phyloP scores from a whole-genome alignment of 2,329 filamentous ascomycete species.

The Sordariomycetes sp. region DNA sequence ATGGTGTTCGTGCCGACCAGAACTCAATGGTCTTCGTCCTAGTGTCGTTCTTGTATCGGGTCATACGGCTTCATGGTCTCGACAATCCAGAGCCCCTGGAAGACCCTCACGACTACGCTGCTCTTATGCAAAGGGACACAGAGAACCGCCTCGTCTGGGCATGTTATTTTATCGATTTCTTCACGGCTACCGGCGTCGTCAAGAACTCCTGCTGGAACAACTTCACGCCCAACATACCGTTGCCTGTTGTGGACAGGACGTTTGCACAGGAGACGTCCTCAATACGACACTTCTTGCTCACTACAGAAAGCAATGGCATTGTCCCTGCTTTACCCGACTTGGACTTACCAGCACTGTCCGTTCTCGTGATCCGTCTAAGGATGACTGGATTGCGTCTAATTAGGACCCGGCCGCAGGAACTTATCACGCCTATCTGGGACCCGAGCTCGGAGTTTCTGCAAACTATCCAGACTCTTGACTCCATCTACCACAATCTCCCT shows the following conservation, averaged over 20 bases:
- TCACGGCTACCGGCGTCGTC: slow-evolving; percentile 10
- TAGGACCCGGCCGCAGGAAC: slow-evolving; percentile 6
- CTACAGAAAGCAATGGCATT: slow-evolving; percentile 8
- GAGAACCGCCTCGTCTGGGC: slow-evolving; percentile 14
- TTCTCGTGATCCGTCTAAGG: slow-evolving; percentile 10
- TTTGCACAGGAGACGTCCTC: slow-evolving; percentile 7
- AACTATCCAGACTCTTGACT: slow-evolving; percentile 11
- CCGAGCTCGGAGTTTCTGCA: slow-evolving; percentile 8
- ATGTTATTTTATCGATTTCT: slow-evolving; percentile 12
- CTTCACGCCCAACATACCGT: slow-evolving; percentile 10
- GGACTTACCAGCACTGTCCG: slow-evolving; percentile 8
- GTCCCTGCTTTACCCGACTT: slow-evolving; percentile 6
- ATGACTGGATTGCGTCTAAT: slow-evolving; percentile 11
- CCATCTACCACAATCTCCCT: slow-evolving; percentile 10
- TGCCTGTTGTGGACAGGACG: slow-evolving; percentile 10
- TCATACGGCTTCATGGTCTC: slow-evolving; percentile 10
- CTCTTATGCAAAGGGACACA: slow-evolving; percentile 9
- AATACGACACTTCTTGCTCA: slow-evolving; percentile 4
- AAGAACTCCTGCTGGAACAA: slow-evolving; percentile 13
- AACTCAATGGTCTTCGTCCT: slow-evolving; percentile 13
- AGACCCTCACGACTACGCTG: slow-evolving; percentile 1
- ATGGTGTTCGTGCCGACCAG: slow-evolving; percentile 11
- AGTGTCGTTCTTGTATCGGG: slow-evolving; percentile 10
- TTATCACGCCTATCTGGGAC: slow-evolving; percentile 7
- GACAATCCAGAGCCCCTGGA: slow-evolving; percentile 7